phyloP scores from a whole-genome alignment of 768 basidiomycete species.

The Suillus weaverae region DNA sequence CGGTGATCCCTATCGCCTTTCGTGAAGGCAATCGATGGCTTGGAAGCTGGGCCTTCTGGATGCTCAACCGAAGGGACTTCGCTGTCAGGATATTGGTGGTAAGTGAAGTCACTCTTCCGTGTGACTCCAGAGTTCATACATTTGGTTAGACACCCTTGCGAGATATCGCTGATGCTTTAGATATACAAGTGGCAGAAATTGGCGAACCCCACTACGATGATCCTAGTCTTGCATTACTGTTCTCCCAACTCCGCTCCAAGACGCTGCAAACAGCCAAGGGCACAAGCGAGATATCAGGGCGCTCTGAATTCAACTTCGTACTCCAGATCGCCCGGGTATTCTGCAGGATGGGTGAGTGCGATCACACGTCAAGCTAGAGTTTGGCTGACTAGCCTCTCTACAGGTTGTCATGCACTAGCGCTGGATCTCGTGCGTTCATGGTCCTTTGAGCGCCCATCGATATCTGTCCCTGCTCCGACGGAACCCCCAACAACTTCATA shows the following conservation, averaged over 20 bases:
- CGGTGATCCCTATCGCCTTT: constrained; percentile 84
- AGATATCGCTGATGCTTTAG: constrained; percentile 62
- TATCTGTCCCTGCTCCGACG: constrained; percentile 23
- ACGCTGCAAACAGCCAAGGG: constrained; percentile 93
- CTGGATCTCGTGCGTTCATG: constrained; percentile 87
- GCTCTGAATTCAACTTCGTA: constrained; percentile 93
- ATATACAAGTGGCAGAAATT: constrained; percentile 59
- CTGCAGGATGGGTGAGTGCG: constrained; percentile 82
- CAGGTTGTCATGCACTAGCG: constrained; percentile 92
- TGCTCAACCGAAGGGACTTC: constrained; percentile 82
- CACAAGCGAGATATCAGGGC: constrained; percentile 85
- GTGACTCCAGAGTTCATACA: not conserved
- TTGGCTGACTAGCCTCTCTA: constrained; percentile 8
- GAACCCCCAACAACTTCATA: constrained; percentile 42
- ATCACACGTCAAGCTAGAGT: not conserved
- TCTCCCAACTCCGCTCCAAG: constrained; percentile 85
- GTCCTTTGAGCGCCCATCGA: constrained; percentile 84
- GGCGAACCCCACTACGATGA: constrained; percentile 92
- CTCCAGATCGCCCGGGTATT: constrained; percentile 92
- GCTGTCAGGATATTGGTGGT: constrained; percentile 90
- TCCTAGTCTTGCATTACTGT: constrained; percentile 86
- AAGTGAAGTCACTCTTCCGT: constrained; percentile 27
- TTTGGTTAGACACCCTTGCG: constrained; percentile 65
- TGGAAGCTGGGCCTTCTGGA: constrained; percentile 96
- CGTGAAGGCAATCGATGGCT: constrained; percentile 89